Evolutionary conservation across 371 early-diverging fungal genomes (phyloP), one percentile per base, ranked within the genome.

Genomic region (Entomophthora muscae): DNA sequence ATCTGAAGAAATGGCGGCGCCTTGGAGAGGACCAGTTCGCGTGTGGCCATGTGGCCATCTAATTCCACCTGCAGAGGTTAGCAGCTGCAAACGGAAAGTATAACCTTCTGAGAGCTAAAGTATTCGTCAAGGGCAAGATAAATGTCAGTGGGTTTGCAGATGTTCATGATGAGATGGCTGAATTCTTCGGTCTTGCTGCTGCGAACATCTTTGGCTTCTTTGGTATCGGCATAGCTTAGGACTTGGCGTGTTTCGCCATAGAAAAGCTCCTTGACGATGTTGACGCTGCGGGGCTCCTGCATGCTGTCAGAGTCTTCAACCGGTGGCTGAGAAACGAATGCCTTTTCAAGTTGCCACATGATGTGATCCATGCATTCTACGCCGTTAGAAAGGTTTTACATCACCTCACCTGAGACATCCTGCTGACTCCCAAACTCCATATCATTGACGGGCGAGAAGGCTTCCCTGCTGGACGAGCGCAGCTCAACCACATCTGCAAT

Each of bases 291-390:
- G 5, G 42, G 42, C 42, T 5, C 42, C 42, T 17, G 10, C 42
- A 17, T 17, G 42, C 42, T 17, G 42, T 42, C 17, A 21, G 42
- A 17, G 13, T 64, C 57, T 29, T 33, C 22, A 21, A 57, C 51
- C 22, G 27, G 23, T 2, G 65, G 42, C 21, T 68, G 23, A 0
- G 77, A 73, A 30, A 72, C 72, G 2, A 80, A 64, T 0, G 80
- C 77, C 3, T 76, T 73, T 63, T 86, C 83, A 0, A 84, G 71
- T 57, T 83, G 66, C 42, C 77, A 80, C 74, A 83, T 75, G 42
- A 84, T 76, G 53, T 82, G 81, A 26, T 83, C 82, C 87, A 86
- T 84, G 63, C 83, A 83, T 69, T 86, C 87, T 72, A 77, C 42
- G 42, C 10, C 10, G 42, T 42, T 42, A 42, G 42, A n/a, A n/a